These are phyloP conservation scores for Colletotrichum sp. DNA, from an alignment of 2,329 filamentous ascomycete species.

Conservation along the genomic window DNA sequence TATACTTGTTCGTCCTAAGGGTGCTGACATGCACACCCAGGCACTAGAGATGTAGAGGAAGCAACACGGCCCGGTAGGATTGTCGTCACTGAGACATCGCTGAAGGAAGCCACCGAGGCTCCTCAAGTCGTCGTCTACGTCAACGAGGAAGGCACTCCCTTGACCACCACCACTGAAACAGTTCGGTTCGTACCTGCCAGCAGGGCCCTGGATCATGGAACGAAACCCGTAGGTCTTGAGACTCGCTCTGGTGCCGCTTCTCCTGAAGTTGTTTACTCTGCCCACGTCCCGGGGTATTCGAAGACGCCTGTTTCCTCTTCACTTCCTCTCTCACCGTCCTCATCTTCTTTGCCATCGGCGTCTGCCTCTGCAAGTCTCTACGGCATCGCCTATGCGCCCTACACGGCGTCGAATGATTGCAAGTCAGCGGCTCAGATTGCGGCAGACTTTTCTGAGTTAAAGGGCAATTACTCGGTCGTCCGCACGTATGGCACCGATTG, in stretches of 20 bases:
- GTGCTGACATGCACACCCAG: background rate
- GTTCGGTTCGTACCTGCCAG: constrained; percentile 33
- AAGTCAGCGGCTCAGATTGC: constrained; percentile 69
- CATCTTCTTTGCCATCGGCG: background rate
- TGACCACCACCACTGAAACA: constrained; percentile 48
- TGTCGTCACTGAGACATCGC: constrained; percentile 40
- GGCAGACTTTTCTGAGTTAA: constrained; percentile 64
- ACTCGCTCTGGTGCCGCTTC: background rate
- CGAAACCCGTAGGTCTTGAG: background rate
- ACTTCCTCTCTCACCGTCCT: background rate
- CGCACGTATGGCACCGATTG: constrained; percentile 85
- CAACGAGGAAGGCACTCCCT: constrained; percentile 58
- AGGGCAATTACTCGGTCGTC: constrained; percentile 62
- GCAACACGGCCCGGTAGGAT: constrained; percentile 21
- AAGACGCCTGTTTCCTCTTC: background rate
- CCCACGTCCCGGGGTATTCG: background rate
- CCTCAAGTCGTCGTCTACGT: constrained; percentile 64
- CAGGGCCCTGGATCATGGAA: background rate
- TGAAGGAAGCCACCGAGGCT: constrained; percentile 44
- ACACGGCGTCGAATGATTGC: constrained; percentile 62
- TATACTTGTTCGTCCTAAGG: too few relatives aligned
- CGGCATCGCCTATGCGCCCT: constrained; percentile 56
- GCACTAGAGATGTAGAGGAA: constrained; percentile 5
- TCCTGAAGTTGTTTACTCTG: background rate
- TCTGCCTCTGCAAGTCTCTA: constrained; percentile 24